Evolutionary conservation across 306 rosid genomes (phyloP).

Genomic region (Cercis canadensis): DNA sequence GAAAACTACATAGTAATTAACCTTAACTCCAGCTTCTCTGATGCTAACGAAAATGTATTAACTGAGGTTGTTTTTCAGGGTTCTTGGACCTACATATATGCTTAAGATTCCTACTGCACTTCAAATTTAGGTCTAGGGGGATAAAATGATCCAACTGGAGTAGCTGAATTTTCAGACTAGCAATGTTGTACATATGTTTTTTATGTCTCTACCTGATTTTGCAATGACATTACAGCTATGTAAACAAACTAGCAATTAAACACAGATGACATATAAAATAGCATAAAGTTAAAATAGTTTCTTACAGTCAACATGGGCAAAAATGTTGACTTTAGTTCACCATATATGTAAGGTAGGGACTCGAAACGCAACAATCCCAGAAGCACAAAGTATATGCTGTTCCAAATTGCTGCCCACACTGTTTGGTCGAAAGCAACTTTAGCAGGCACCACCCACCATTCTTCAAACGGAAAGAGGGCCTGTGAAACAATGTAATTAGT

Average conservation of each 20-base stretch:
- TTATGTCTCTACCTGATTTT: no score
- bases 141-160: no score
- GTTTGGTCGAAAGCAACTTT: constrained; percentile 96
- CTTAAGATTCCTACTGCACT: no score
- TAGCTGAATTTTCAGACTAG: no score
- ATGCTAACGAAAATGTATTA: no score
- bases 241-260: not conserved
- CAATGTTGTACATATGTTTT: no score
- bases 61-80: no score
- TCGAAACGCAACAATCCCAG: constrained; percentile 83
- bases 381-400: constrained; percentile 85
- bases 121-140: no score
- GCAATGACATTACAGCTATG: no score
- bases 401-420: constrained; percentile 90
- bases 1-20: no score
- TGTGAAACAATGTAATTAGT: constrained; percentile 35
- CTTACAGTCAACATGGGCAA: constrained; percentile 86
- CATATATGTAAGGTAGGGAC: constrained; percentile 52
- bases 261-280: constrained; percentile 24
- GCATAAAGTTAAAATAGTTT: constrained; percentile 35
- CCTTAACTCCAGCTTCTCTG: no score
- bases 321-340: constrained; percentile 81
- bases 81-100: no score
- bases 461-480: constrained; percentile 85
- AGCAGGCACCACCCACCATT: constrained; percentile 97